Conservation (phyloP, 1,139 yeast genomes). For the Hyphopichia burtonii region DNA sequence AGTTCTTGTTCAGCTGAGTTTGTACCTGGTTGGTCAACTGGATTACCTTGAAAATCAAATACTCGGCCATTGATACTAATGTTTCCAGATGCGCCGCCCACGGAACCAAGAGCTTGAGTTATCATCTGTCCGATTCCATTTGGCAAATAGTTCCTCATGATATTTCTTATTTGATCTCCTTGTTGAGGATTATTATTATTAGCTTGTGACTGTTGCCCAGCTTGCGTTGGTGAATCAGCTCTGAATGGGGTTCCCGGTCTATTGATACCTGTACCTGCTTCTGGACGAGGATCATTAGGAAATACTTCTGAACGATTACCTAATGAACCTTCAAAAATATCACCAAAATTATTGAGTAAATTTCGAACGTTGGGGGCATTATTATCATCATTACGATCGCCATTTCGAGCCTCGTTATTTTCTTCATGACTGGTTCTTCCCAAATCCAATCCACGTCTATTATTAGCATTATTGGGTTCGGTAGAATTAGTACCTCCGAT, state of each 20-base stretch:
- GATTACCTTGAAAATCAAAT: neutral
- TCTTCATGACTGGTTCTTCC: neutral
- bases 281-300: slow-evolving; percentile 1
- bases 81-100: neutral
- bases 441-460: neutral
- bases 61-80: slow-evolving; percentile 2
- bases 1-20: neutral
- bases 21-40: slow-evolving; percentile 1
- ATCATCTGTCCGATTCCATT: slow-evolving; percentile 2
- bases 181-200: neutral
- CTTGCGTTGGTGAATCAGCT: neutral
- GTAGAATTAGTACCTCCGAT: slow-evolving; percentile 1
- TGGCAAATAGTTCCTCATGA: slow-evolving; percentile 3
- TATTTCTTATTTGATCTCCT: slow-evolving; percentile 1
- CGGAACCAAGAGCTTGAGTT: slow-evolving; percentile 1
- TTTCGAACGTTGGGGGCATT: slow-evolving; percentile 1
- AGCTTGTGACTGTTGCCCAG: neutral
- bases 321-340: slow-evolving; percentile 4
- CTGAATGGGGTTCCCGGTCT: neutral
- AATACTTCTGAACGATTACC: slow-evolving; percentile 1
- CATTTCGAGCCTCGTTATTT: neutral
- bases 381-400: neutral
- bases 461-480: neutral
- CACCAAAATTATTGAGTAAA: slow-evolving; percentile 4
- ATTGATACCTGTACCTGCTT: neutral